phyloP scores from a whole-genome alignment of 2,329 filamentous ascomycete genomes.

The Atkinsonella texensis region DNA sequence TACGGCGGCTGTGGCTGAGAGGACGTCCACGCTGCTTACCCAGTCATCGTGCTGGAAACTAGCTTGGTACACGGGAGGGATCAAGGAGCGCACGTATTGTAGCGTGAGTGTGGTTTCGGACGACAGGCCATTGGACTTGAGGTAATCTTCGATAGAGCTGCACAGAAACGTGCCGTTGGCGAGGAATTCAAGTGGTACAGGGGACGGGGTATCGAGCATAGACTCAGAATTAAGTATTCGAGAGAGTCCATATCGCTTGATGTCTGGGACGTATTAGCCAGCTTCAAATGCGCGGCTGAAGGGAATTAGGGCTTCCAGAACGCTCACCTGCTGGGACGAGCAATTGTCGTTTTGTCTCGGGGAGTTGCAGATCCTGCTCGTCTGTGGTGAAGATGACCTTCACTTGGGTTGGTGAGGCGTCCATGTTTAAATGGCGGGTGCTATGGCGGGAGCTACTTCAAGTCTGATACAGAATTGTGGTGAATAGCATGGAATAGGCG shows the following conservation, averaged over 20 bases:
- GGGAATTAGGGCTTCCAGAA: neutral
- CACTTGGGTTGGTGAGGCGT: slow-evolving; percentile 38
- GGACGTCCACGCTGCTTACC: slow-evolving; percentile 77
- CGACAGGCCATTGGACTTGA: slow-evolving; percentile 75
- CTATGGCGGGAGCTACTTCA: neutral
- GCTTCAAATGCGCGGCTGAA: neutral
- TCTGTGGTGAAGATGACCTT: slow-evolving; percentile 57
- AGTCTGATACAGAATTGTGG: neutral
- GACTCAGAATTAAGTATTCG: slow-evolving; percentile 60
- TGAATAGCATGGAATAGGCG: too few relatives aligned
- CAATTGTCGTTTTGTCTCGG: slow-evolving; percentile 48
- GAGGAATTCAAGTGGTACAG: slow-evolving; percentile 85
- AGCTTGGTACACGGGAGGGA: slow-evolving; percentile 79
- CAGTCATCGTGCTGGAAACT: slow-evolving; percentile 97
- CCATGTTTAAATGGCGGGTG: slow-evolving; percentile 17
- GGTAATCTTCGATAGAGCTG: slow-evolving; percentile 81
- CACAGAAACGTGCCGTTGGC: slow-evolving; percentile 88
- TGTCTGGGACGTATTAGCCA: slow-evolving; percentile 30
- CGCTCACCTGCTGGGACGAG: slow-evolving; percentile 46
- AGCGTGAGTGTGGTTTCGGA: slow-evolving; percentile 77
- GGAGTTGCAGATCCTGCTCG: slow-evolving; percentile 48
- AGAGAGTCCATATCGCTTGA: slow-evolving; percentile 59
- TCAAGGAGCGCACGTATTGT: slow-evolving; percentile 84
- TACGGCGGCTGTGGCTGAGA: slow-evolving; percentile 54
- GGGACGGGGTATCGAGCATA: slow-evolving; percentile 51